phyloP scores from a whole-genome alignment of 2,329 filamentous ascomycete genomes.

The Paecilomyces variotii region DNA sequence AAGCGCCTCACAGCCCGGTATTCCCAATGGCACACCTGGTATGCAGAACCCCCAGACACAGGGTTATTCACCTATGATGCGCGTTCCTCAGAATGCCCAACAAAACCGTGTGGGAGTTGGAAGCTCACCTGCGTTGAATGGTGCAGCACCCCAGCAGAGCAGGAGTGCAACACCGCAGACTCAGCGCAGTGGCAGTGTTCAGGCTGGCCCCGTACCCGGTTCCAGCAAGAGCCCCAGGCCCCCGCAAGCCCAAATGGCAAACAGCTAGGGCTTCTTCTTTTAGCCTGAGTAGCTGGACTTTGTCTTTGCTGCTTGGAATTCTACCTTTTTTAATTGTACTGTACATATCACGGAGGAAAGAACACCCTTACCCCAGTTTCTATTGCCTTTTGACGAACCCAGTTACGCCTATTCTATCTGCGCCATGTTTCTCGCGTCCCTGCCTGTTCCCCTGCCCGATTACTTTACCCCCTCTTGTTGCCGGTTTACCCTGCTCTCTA shows the following conservation, averaged over 20 bases:
- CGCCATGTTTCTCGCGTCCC: not conserved
- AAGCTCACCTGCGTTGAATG: conserved; percentile 39
- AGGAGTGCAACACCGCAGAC: conserved; percentile 40
- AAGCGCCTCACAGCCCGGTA: conserved; percentile 21
- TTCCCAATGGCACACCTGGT: conserved; percentile 25
- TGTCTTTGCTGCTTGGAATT: not conserved
- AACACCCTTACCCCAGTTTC: not conserved
- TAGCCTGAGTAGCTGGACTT: not conserved
- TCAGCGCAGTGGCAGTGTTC: conserved; percentile 37
- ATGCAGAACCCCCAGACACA: conserved; percentile 43
- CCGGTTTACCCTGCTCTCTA: not conserved
- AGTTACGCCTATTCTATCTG: not conserved
- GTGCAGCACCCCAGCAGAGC: conserved; percentile 29
- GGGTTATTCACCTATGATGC: conserved; percentile 46
- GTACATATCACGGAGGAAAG: not conserved
- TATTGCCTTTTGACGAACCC: not conserved
- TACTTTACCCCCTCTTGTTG: not conserved
- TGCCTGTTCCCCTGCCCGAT: not conserved
- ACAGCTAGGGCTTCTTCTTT: conserved; percentile 16
- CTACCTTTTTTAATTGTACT: not conserved
- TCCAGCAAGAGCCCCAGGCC: conserved; percentile 35
- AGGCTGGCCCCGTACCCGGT: conserved; percentile 28
- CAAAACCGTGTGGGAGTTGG: conserved; percentile 31
- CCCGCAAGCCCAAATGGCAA: conserved; percentile 33
- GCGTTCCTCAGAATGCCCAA: conserved; percentile 41